Conservation (phyloP, 805 yeast genomes). For the Monosporozyma unispora region DNA sequence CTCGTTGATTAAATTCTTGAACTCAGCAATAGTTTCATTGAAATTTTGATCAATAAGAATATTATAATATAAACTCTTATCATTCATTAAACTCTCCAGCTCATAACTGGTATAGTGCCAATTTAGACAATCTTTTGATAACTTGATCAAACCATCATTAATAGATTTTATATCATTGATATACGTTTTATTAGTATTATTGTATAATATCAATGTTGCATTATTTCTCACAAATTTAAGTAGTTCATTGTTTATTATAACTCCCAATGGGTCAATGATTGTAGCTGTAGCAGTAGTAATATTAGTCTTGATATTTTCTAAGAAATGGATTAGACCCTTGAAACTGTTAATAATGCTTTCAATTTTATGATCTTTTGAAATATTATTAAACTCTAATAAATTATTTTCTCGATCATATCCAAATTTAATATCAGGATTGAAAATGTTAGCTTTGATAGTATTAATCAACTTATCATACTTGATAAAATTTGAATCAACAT, state of each 20-base stretch:
- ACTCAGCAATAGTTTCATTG: conserved; percentile 9
- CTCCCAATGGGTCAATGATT: conserved; percentile 11
- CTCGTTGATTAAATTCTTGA: conserved; percentile 13
- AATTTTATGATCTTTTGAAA: background rate
- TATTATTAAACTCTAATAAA: background rate
- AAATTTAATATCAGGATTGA: conserved; percentile 9
- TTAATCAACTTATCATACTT: conserved; percentile 8
- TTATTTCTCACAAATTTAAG: conserved; percentile 17
- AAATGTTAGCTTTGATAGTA: conserved; percentile 14
- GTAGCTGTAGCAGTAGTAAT: background rate
- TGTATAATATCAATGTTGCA: conserved; percentile 12
- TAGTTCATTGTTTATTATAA: conserved; percentile 17
- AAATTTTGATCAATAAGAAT: conserved; percentile 21
- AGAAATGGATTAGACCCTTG: conserved; percentile 6
- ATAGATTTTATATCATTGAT: conserved; percentile 7
- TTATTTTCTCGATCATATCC: conserved; percentile 1
- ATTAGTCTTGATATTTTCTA: background rate
- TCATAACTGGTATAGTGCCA: conserved; percentile 16
- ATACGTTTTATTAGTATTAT: conserved; percentile 7
- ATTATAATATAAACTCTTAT: conserved; percentile 17
- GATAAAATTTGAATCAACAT: conserved; percentile 13
- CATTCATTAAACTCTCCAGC: conserved; percentile 14
- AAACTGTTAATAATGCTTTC: conserved; percentile 7
- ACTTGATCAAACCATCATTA: conserved; percentile 7
- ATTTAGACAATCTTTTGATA: conserved; percentile 6